Evolutionary conservation across 2,329 filamentous ascomycete genomes (phyloP).

Genomic region (Davidsoniella eucalypti): DNA sequence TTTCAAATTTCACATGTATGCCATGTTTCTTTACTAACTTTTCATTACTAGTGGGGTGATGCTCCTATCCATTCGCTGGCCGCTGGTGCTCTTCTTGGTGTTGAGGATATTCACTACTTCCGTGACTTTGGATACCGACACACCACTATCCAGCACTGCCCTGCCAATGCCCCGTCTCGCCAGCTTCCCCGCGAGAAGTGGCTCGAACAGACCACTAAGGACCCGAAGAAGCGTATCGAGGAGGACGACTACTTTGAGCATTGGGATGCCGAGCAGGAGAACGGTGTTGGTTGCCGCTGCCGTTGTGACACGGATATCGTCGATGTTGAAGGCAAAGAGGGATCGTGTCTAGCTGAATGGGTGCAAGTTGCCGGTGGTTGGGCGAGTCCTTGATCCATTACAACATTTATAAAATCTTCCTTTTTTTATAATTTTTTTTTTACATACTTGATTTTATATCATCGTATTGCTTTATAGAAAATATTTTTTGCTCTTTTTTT

Average conservation of each 20-base stretch:
- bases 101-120: conserved; percentile 91
- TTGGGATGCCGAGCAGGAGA: conserved; percentile 77
- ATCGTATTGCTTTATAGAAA: neutral
- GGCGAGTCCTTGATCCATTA: conserved; percentile 29
- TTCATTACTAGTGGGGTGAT: conserved; percentile 73
- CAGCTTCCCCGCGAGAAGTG: conserved; percentile 69
- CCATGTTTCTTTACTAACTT: conserved; percentile 16
- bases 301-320: conserved; percentile 94
- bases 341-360: conserved; percentile 90
- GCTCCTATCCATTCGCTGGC: conserved; percentile 96
- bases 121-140: conserved; percentile 96
- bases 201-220: conserved; percentile 63
- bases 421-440: conserved; percentile 5
- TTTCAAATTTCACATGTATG: neutral
- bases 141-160: conserved; percentile 97
- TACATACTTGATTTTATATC: neutral
- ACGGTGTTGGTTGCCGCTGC: conserved; percentile 91
- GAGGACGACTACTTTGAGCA: conserved; percentile 95
- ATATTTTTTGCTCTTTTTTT: neutral
- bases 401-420: neutral
- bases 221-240: conserved; percentile 70
- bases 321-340: conserved; percentile 94
- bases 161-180: conserved; percentile 78
- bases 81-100: conserved; percentile 68
- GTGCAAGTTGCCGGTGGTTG: conserved; percentile 93